Evolutionary conservation across 2,329 filamentous ascomycete species (phyloP).

Genomic region (Seiridium unicorne): DNA sequence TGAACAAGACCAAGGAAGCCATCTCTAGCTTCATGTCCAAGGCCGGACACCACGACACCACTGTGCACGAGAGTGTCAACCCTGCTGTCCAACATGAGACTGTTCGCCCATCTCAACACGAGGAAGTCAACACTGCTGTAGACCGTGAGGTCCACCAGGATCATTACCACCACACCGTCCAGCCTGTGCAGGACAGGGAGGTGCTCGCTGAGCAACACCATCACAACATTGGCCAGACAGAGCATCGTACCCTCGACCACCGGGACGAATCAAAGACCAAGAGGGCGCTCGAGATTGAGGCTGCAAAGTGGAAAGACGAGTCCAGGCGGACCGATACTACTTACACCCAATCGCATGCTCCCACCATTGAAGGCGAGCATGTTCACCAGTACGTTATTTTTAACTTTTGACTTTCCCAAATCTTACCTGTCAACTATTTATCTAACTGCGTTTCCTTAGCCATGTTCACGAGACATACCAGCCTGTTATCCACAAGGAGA

Average conservation of each 20-base stretch:
- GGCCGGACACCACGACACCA: conserved; percentile 67
- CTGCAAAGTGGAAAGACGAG: conserved; percentile 51
- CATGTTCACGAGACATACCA: conserved; percentile 68
- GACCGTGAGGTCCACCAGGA: conserved; percentile 71
- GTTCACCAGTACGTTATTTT: conserved; percentile 47
- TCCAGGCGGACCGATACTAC: conserved; percentile 43
- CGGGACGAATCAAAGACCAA: conserved; percentile 50
- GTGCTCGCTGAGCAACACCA: conserved; percentile 59
- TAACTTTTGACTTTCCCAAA: neutral
- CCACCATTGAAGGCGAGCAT: conserved; percentile 58
- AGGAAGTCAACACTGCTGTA: conserved; percentile 60
- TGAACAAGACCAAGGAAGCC: conserved; percentile 65
- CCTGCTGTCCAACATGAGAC: conserved; percentile 60
- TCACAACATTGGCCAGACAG: conserved; percentile 55
- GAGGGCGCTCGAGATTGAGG: conserved; percentile 49
- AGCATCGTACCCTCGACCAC: conserved; percentile 62
- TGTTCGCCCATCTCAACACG: conserved; percentile 58
- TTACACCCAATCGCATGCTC: conserved; percentile 45
- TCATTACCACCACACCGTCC: conserved; percentile 68
- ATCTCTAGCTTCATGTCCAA: conserved; percentile 60
- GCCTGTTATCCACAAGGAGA: conserved; percentile 69
- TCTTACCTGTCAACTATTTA: neutral
- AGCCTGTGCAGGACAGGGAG: conserved; percentile 49
- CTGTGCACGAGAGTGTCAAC: conserved; percentile 64
- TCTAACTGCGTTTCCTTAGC: conserved; percentile 21